Conservation (phyloP, 2,329 filamentous ascomycete species). For the Nemania sp. region DNA sequence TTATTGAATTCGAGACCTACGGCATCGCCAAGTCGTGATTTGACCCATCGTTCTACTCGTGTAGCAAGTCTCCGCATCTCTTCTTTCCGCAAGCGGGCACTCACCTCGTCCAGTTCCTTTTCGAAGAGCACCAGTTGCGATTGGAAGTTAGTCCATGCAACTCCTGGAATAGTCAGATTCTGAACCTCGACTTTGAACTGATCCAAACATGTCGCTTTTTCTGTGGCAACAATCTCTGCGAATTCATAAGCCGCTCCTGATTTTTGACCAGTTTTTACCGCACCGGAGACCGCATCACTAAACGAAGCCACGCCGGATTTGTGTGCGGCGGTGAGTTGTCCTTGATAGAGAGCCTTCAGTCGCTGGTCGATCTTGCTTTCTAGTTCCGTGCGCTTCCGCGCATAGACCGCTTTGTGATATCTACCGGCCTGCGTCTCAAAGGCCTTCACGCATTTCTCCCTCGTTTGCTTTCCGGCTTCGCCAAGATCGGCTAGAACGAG, state of each 20-base stretch:
- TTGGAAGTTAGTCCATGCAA: constrained; percentile 85
- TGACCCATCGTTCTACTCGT: constrained; percentile 91
- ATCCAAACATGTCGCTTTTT: constrained; percentile 76
- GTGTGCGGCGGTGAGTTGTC: constrained; percentile 86
- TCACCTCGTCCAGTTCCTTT: constrained; percentile 90
- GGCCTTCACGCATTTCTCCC: constrained; percentile 73
- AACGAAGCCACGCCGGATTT: constrained; percentile 85
- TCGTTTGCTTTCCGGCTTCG: constrained; percentile 68
- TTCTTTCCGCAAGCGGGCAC: constrained; percentile 81
- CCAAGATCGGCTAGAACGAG: constrained; percentile 77
- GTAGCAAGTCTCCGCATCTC: constrained; percentile 94
- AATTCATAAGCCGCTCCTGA: constrained; percentile 91
- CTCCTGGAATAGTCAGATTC: constrained; percentile 74
- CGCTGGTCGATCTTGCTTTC: constrained; percentile 85
- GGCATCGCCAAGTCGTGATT: constrained; percentile 81
- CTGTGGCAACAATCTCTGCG: constrained; percentile 83
- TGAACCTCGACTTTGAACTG: constrained; percentile 77
- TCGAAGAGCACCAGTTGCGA: constrained; percentile 79
- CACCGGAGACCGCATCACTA: constrained; percentile 80
- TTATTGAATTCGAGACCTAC: constrained; percentile 95
- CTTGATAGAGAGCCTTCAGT: constrained; percentile 83
- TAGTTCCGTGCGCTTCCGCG: constrained; percentile 81
- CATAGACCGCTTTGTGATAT: constrained; percentile 95
- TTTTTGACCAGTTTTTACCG: constrained; percentile 92
- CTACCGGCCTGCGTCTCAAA: constrained; percentile 90